Conservation (phyloP, 78 protist genomes). For the Mastigamoeba balamuthi region DNA sequence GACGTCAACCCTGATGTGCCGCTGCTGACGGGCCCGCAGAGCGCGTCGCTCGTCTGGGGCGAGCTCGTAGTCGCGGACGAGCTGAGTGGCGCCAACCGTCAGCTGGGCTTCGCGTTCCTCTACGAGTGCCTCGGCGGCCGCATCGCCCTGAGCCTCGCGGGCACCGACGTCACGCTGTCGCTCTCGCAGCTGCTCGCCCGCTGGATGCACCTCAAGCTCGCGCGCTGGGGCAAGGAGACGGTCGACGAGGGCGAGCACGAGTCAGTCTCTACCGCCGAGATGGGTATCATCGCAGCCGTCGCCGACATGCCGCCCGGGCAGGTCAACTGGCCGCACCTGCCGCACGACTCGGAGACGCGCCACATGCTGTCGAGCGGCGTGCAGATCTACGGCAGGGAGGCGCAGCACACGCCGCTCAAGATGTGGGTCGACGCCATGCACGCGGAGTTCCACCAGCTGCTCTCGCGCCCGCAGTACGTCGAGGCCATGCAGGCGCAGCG, state of each 20-base stretch:
- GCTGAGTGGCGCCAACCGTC: not conserved
- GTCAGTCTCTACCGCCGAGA: not conserved
- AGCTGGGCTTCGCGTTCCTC: constrained; percentile 38
- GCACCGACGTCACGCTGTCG: not conserved
- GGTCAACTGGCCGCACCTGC: not conserved
- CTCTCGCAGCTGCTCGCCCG: not conserved
- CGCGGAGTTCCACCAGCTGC: no score
- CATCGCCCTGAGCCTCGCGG: not conserved
- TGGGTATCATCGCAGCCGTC: not conserved
- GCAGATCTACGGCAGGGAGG: not conserved
- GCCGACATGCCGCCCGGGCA: no score
- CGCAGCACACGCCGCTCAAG: not conserved
- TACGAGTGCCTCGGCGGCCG: constrained; percentile 8
- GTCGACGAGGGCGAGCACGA: not conserved
- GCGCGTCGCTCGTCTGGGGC: not conserved
- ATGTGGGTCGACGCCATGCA: no score
- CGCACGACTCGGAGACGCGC: not conserved
- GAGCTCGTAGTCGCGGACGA: constrained; percentile 9
- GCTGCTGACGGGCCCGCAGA: not conserved
- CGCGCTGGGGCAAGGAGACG: constrained; percentile 19
- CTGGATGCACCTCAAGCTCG: not conserved
- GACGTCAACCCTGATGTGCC: no score
- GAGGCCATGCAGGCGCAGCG: no score
- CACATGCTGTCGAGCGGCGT: not conserved
- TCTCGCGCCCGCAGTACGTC: no score